phyloP scores from a whole-genome alignment of 192 early-diverging fungal genomes.

The Mortierella hygrophila region DNA sequence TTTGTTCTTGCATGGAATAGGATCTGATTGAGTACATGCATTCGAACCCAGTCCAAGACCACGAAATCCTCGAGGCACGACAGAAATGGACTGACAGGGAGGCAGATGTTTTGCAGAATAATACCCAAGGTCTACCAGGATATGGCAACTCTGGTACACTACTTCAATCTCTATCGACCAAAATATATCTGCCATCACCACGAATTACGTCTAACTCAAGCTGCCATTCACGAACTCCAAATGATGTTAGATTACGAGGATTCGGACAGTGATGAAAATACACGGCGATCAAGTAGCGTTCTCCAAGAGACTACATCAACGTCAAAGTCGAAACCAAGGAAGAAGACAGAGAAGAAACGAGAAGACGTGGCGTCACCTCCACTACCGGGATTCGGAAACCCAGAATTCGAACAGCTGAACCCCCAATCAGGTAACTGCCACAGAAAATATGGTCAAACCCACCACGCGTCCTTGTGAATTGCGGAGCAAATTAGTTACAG shows the following conservation, averaged over 20 bases:
- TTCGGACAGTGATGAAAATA: constrained; percentile 30
- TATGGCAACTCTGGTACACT: constrained; percentile 39
- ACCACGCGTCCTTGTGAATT: too few relatives aligned
- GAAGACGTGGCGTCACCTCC: constrained; percentile 20
- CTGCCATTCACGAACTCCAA: neutral
- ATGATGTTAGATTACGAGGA: constrained; percentile 30
- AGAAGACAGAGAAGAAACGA: constrained; percentile 2
- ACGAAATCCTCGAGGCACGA: neutral
- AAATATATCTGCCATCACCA: too few relatives aligned
- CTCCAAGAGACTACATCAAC: neutral
- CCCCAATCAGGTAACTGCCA: constrained; percentile 15
- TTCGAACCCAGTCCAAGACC: constrained; percentile 41
- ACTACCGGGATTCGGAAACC: constrained; percentile 51
- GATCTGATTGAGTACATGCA: constrained; percentile 54
- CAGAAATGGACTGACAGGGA: constrained; percentile 23
- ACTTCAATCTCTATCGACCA: neutral
- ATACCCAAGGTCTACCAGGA: constrained; percentile 36
- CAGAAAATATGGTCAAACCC: neutral
- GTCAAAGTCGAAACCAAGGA: neutral
- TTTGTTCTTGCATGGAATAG: neutral
- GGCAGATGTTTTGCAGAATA: constrained; percentile 26
- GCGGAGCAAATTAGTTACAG: neutral
- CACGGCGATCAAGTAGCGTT: neutral
- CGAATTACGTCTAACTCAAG: neutral
- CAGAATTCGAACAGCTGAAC: constrained; percentile 25